A percentile compares a stretch with the other conserved stretches of the same genome.
Conservation (phyloP, 805 yeast species). For the Danielia reshetovae region DNA sequence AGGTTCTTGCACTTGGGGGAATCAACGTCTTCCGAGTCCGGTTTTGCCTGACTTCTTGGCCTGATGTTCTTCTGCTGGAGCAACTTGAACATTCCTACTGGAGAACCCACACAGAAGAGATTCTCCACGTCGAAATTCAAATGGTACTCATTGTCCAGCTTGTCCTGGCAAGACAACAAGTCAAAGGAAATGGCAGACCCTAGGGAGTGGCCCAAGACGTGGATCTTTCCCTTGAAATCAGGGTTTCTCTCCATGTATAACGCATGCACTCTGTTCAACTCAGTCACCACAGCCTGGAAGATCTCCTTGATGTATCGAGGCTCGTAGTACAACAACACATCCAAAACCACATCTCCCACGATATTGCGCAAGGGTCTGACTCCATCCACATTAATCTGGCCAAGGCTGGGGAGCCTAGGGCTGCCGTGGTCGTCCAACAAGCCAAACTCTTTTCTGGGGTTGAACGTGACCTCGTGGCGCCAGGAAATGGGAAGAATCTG, state of each 20-base stretch:
- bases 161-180: constrained; percentile 50
- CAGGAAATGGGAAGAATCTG: constrained; percentile 91
- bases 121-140: constrained; percentile 71
- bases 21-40: constrained; percentile 13
- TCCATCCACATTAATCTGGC: constrained; percentile 73
- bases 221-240: constrained; percentile 71
- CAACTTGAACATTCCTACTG: constrained; percentile 80
- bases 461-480: constrained; percentile 75
- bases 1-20: constrained; percentile 61
- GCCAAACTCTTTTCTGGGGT: constrained; percentile 41
- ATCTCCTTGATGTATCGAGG: constrained; percentile 62
- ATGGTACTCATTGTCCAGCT: constrained; percentile 26
- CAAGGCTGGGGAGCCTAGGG: constrained; percentile 53
- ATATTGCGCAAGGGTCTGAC: constrained; percentile 72
- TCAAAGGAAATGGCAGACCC: constrained; percentile 87
- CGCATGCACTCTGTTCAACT: constrained; percentile 60
- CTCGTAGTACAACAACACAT: constrained; percentile 73
- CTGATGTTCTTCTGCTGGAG: constrained; percentile 61
- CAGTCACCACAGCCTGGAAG: constrained; percentile 53
- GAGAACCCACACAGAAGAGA: constrained; percentile 83
- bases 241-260: constrained; percentile 64
- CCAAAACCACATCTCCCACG: constrained; percentile 83
- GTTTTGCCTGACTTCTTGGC: constrained; percentile 29
- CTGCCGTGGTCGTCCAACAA: constrained; percentile 35
- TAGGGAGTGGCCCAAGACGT: constrained; percentile 84